Evolutionary conservation across 805 yeast species (phyloP), one percentile per base, ranked within the genome.

Genomic region (Nematodospora valgi): DNA sequence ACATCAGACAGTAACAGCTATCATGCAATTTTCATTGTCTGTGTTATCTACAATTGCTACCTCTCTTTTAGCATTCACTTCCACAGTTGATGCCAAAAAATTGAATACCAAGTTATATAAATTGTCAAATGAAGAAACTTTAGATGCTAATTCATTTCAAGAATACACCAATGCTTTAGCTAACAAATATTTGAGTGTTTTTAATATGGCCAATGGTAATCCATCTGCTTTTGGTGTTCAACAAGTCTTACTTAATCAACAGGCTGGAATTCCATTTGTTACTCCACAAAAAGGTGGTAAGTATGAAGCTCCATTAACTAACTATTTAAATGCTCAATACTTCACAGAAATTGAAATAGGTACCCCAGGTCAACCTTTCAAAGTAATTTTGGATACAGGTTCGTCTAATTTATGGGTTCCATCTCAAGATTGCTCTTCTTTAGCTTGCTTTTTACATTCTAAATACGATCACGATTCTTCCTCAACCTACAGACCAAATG

Each of bases 391-490:
- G 54, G 98, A 93, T 64, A 91, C 98, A 17, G 98, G 98, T 26
- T 86, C 96, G 29, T 85, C 97, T 29, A 93, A 93, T 65, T 72
- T 93, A 68, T 93, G 98, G 98, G 87, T 93, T 44, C 98, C 98
- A 36, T 77, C 94, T 41, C 48, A 72, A 28, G 88, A 86, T 47
- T 93, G 98, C 69, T 70, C 87, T 32, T 87, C 96, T 4, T 78
- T 93, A 64, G 98, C 98, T 34, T 93, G 98, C 68, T 91, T 76
- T 74, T 72, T 93, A 59, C 98, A 93, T 68, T 54, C 83, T 52
- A 93, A 89, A 73, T 93, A 87, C 58, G 93, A 86, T 62, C 93
- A 86, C 53, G 78, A 73, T 34, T 64, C 76, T 13, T 87, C 96
- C n/a, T 69, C 89, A 16, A 72, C 93, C 37, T 93, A 86, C 69